These are phyloP conservation scores for Ophiocordyceps polyrhachis-furcata DNA, from an alignment of 2,329 filamentous ascomycete species.

Conservation along the genomic window DNA sequence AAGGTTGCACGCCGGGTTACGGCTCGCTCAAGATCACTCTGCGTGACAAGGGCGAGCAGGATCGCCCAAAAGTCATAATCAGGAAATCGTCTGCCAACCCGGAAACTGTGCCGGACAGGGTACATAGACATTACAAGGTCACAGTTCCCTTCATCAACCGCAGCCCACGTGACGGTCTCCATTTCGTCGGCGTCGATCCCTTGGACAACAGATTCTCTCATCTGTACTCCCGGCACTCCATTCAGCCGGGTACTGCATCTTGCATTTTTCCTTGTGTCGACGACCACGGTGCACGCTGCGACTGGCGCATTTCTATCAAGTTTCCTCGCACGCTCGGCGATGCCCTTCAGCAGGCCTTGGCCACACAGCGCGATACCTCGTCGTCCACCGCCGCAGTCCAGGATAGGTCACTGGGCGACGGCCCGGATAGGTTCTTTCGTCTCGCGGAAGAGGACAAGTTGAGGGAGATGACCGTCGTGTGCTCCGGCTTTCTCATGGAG, in stretches of 20 bases:
- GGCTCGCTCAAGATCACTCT: slow-evolving; percentile 29
- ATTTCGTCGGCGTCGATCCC: slow-evolving; percentile 74
- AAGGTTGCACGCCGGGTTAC: slow-evolving; percentile 36
- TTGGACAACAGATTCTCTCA: slow-evolving; percentile 75
- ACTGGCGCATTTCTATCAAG: slow-evolving; percentile 77
- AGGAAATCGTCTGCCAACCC: slow-evolving; percentile 20
- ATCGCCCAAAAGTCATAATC: slow-evolving; percentile 23
- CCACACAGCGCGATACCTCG: slow-evolving; percentile 19
- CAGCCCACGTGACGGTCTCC: slow-evolving; percentile 66
- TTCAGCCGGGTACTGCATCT: slow-evolving; percentile 60
- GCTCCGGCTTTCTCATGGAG: slow-evolving; percentile 75
- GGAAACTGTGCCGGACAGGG: slow-evolving; percentile 14
- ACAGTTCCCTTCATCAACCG: slow-evolving; percentile 60
- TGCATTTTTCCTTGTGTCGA: slow-evolving; percentile 91
- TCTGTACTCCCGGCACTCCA: slow-evolving; percentile 69
- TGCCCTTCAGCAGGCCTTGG: slow-evolving; percentile 33
- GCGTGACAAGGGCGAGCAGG: slow-evolving; percentile 19
- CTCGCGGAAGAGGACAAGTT: slow-evolving; percentile 65
- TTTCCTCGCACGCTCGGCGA: slow-evolving; percentile 77
- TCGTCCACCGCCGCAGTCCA: slow-evolving; percentile 5
- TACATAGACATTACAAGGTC: slow-evolving; percentile 28
- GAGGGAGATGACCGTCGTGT: slow-evolving; percentile 75
- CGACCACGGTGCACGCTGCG: slow-evolving; percentile 59
- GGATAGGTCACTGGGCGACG: slow-evolving; percentile 20
- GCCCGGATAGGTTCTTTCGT: slow-evolving; percentile 21